These are phyloP conservation scores for Torulaspora globosa DNA, from an alignment of 1,139 yeast genomes.

Conservation along the genomic window DNA sequence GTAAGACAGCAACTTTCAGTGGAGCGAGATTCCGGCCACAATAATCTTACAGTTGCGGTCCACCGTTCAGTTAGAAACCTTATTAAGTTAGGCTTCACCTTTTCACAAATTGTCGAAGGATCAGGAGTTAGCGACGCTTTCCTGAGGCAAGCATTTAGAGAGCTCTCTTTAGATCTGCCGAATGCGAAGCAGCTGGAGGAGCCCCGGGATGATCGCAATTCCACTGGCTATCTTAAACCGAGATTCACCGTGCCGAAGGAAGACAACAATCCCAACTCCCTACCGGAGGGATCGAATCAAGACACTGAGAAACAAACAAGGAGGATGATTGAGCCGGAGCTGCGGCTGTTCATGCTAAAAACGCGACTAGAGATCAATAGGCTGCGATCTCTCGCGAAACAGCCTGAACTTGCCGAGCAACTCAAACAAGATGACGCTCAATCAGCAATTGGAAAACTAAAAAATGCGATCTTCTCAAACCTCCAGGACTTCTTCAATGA, in stretches of 20 bases:
- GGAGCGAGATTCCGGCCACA: background rate
- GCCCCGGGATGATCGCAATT: background rate
- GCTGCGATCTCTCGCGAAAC: constrained; percentile 5
- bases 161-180: constrained; percentile 10
- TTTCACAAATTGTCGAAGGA: constrained; percentile 12
- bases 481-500: constrained; percentile 9
- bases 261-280: background rate
- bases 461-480: constrained; percentile 1
- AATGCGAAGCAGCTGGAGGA: background rate
- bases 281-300: background rate
- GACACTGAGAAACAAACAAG: background rate
- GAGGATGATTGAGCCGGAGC: constrained; percentile 10
- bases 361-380: constrained; percentile 13
- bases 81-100: constrained; percentile 17
- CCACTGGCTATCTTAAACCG: background rate
- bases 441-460: constrained; percentile 1
- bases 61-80: constrained; percentile 16
- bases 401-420: constrained; percentile 4
- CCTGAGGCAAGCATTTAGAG: constrained; percentile 15
- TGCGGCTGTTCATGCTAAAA: constrained; percentile 13
- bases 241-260: background rate
- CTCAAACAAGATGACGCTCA: constrained; percentile 3
- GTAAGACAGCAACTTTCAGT: background rate
- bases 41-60: constrained; percentile 5
- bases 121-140: constrained; percentile 15